A percentile compares a stretch with the other conserved stretches of the same genome.
Conservation (phyloP, 192 early-diverging fungal species). For the Globomyces pollinis-pini region DNA sequence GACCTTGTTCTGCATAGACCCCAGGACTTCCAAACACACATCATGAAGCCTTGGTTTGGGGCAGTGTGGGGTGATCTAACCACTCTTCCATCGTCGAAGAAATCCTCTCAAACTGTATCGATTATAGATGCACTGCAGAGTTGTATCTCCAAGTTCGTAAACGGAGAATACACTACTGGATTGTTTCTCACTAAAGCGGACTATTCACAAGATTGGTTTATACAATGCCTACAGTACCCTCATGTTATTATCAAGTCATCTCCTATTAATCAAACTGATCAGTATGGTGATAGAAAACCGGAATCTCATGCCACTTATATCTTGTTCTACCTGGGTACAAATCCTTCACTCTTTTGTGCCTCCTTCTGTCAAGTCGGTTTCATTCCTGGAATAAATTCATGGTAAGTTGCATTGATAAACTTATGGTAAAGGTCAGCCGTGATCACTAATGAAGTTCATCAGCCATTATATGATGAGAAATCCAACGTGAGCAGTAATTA, state of each 20-base stretch:
- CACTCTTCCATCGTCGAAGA: constrained; percentile 36
- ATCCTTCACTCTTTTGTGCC: constrained; percentile 27
- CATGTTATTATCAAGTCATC: constrained; percentile 31
- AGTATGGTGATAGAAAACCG: not conserved
- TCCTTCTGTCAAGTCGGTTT: constrained; percentile 40
- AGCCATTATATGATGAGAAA: too few species aligned
- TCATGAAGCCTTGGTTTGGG: constrained; percentile 36
- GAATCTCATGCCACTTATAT: not conserved
- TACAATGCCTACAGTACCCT: constrained; percentile 46
- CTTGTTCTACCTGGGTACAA: constrained; percentile 2
- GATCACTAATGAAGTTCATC: not conserved
- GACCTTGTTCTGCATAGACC: constrained; percentile 38
- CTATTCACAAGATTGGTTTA: constrained; percentile 51
- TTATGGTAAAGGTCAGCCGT: constrained; percentile 10
- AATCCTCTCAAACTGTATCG: not conserved
- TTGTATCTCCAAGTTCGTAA: not conserved
- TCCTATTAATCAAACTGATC: not conserved
- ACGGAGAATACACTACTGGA: constrained; percentile 21
- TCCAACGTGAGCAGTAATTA: too few species aligned
- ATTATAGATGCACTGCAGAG: not conserved
- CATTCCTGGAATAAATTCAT: constrained; percentile 44
- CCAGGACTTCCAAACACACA: constrained; percentile 25
- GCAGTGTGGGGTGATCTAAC: constrained; percentile 38
- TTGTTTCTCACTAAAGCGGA: constrained; percentile 43
- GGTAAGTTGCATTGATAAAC: constrained; percentile 21